Evolutionary conservation across 2,329 filamentous ascomycete genomes (phyloP).

Genomic region (Cercospora beticola): DNA sequence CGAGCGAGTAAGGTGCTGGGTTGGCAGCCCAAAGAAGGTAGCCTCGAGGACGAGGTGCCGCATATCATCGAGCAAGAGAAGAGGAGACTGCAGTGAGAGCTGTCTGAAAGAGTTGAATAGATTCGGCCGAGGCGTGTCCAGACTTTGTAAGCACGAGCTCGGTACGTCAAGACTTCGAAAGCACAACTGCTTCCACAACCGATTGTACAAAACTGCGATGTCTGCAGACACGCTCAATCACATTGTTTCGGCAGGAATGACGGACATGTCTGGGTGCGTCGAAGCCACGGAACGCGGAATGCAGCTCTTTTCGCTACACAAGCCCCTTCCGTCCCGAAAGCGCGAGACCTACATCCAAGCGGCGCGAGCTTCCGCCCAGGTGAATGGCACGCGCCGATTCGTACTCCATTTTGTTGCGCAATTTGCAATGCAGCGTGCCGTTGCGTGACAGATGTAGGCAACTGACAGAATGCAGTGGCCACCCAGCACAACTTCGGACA

Average conservation of each 20-base stretch:
- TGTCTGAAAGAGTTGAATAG: background rate
- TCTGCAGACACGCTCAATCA: background rate
- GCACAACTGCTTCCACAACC: background rate
- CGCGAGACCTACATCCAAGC: background rate
- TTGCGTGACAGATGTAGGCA: background rate
- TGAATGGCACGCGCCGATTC: background rate
- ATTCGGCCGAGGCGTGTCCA: background rate
- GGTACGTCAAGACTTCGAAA: background rate
- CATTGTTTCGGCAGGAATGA: constrained; percentile 9
- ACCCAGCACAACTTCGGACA: background rate
- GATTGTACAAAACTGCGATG: background rate
- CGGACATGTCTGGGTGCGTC: background rate
- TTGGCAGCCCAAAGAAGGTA: constrained; percentile 54
- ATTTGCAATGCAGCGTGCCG: background rate
- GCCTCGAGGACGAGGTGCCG: constrained; percentile 33
- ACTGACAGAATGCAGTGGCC: background rate
- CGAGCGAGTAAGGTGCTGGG: constrained; percentile 59
- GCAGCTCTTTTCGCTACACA: constrained; percentile 5
- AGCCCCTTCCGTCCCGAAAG: constrained; percentile 5
- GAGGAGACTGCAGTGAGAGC: constrained; percentile 24
- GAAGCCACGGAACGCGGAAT: background rate
- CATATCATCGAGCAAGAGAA: constrained; percentile 36
- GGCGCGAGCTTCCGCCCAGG: background rate
- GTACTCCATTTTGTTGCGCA: background rate
- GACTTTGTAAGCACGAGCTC: background rate